Base-by-base conservation (phyloP, 2,329 filamentous ascomycete species). In the Penicillium sp. region DNA sequence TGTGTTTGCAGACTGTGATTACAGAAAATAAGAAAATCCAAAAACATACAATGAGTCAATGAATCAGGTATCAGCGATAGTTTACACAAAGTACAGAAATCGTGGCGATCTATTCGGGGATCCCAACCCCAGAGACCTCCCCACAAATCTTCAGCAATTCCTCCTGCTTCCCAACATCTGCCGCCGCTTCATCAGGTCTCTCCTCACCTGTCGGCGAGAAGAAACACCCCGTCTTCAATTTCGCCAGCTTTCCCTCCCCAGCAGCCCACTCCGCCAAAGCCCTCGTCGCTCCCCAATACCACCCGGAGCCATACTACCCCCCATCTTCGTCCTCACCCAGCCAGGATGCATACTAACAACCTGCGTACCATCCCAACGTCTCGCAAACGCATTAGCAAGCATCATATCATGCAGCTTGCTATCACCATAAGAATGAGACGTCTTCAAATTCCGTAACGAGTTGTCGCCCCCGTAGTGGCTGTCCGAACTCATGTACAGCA, bases 361-460 rank as follows among this genome's bases (percentile, higher is more conserved):
- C 58, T 77, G 69, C 0, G 81, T 76, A 7, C 71, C 64, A 67
- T 77, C 80, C 69, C 70, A 72, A 7, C 74, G 69, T 11, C 79
- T 70, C 0, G 82, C 76, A 54, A 86, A 81, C 2, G 79, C 81
- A 52, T 81, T 82, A 1, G 82, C 80, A 13, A 86, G 72, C 67
- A 86, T 74, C 31, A 82, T 70, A 55, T 82, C 78, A 56, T 85
- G 81, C 31, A 86, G 63, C 66, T 86, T 86, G 54, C 74, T 81
- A 56, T 84, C 81, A 52, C 72, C 73, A 58, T 86, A 86, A 0
- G 78, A 79, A 67, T 79, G 49, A 16, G 60, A 58, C 54, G 66
- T 59, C 69, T 70, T 53, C 62, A 54, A 56, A 46, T 67, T 75
- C 11, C 74, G 66, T 49, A 81, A 52, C 8, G 63, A 72, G 10